Percentiles rank a stretch among this genome's conserved stretches.
phyloP scores from a whole-genome alignment of 371 early-diverging fungal genomes.

The Racocetra persica region DNA sequence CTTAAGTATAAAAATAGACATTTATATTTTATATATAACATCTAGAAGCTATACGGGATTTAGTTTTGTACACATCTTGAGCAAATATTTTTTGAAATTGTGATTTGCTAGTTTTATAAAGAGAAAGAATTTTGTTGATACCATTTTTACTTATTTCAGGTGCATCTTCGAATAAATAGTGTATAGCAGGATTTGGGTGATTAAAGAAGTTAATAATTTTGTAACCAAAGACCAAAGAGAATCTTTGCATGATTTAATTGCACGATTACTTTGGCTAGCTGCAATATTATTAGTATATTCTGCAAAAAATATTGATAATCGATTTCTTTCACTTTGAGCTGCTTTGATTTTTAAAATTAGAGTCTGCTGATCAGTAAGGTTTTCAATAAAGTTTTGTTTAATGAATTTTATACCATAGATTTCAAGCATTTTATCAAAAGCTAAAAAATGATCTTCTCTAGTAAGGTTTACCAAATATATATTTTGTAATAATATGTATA shows the following conservation, averaged over 20 bases:
- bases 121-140: conserved; percentile 9
- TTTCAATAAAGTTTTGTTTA: conserved; percentile 23
- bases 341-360: not conserved
- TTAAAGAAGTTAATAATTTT: not conserved
- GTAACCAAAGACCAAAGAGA: not conserved
- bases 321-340: conserved; percentile 18
- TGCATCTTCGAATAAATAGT: conserved; percentile 6
- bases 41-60: not conserved
- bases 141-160: conserved; percentile 2
- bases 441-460: conserved; percentile 14
- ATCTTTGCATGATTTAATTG: not conserved
- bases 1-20: not conserved
- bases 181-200: not conserved
- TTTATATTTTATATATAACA: not conserved
- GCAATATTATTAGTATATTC: conserved; percentile 9
- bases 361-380: conserved; percentile 12
- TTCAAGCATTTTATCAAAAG: conserved; percentile 35
- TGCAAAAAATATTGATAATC: conserved; percentile 29
- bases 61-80: conserved; percentile 19
- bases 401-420: conserved; percentile 20
- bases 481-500: conserved; percentile 6
- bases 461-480: conserved; percentile 14
- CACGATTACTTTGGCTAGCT: not conserved
- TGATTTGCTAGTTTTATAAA: not conserved
- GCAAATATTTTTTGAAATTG: not conserved